Evolutionary conservation across 192 early-diverging fungal species (phyloP), one percentile per base, ranked within the genome.

Genomic region (Mortierella alpina): DNA sequence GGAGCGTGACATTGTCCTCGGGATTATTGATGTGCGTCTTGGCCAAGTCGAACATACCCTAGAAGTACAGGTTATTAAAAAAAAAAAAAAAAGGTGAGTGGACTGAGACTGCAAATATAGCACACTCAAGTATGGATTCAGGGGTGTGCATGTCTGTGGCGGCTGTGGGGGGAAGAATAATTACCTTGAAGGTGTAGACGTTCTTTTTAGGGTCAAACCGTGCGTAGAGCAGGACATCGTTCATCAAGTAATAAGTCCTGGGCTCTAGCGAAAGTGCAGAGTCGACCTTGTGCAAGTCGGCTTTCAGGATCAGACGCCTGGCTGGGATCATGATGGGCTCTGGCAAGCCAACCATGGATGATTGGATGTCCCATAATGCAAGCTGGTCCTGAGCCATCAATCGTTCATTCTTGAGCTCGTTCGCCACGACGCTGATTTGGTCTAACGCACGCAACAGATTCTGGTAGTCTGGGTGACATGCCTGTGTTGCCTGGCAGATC

Each of bases 181-280:
- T 64, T 74, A 67, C 65, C 67, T 80, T 80, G 70, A 72, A 80
- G 42, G 52, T 49, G 18, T 80, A 72, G 1, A 64, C 41, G 14
- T 80, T 80, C 60, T 80, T 80, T 55, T 80, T 80, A 48, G 77
- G 77, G 58, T 80, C 77, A 61, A 72, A 80, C 44, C 77, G 70
- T 51, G 77, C 65, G 31, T 80, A 80, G 12, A 80, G 8, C 12
- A 80, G 54, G 13, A 80, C 70, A 59, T 80, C 77, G 49, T 80
- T 80, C 77, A 80, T 72, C 7, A 80, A 49, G 23, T 63, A 72
- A 41, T 80, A 80, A 4, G 70, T 80, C 41, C 77, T 41, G 8
- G 77, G 77, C 55, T 80, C 77, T 4, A 80, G 53, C 14, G 58
- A 41, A 13, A 80, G 40, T 9, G 77, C 52, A 13, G 77, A 72